These are phyloP conservation scores for Dioscorea dumetorum DNA, from an alignment of 106 monocot genomes.

Conservation along the genomic window DNA sequence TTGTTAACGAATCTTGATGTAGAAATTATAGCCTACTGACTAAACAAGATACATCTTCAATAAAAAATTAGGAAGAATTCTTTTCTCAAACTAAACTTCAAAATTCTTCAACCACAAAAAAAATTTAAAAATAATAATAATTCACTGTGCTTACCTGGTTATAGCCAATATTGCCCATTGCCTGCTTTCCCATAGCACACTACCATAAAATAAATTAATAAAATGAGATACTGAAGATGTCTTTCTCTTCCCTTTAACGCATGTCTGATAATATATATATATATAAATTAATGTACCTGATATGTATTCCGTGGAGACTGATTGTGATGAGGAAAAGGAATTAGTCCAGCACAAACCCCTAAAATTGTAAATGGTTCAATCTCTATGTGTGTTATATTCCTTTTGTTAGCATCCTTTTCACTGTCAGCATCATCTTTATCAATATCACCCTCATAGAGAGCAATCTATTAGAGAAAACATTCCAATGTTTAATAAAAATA, in stretches of 20 bases:
- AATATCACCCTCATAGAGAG: conserved; percentile 61
- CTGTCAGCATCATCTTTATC: conserved; percentile 17
- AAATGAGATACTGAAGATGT: not conserved
- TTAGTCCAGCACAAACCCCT: conserved; percentile 89
- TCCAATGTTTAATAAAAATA: too few species aligned
- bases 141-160: conserved; percentile 60
- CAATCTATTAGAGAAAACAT: conserved; percentile 46
- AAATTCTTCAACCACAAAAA: too few species aligned
- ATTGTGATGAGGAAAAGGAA: conserved; percentile 97
- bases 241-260: not conserved
- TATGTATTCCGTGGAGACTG: conserved; percentile 99
- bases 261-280: conserved; percentile 12
- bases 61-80: too few species aligned
- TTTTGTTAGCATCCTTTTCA: conserved; percentile 30
- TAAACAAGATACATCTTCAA: too few species aligned
- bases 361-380: conserved; percentile 95
- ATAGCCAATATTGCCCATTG: conserved; percentile 99
- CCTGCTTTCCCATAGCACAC: conserved; percentile 99
- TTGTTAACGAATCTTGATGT: too few species aligned
- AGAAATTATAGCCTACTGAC: too few species aligned
- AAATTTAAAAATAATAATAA: not conserved
- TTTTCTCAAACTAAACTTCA: too few species aligned
- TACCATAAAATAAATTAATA: conserved; percentile 20
- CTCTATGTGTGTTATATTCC: conserved; percentile 81
- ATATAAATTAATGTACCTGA: conserved; percentile 47